A percentile compares a stretch with the other conserved stretches of the same genome.
Conservation (phyloP, 495 filamentous ascomycete species). For the Aspergillus steynii region DNA sequence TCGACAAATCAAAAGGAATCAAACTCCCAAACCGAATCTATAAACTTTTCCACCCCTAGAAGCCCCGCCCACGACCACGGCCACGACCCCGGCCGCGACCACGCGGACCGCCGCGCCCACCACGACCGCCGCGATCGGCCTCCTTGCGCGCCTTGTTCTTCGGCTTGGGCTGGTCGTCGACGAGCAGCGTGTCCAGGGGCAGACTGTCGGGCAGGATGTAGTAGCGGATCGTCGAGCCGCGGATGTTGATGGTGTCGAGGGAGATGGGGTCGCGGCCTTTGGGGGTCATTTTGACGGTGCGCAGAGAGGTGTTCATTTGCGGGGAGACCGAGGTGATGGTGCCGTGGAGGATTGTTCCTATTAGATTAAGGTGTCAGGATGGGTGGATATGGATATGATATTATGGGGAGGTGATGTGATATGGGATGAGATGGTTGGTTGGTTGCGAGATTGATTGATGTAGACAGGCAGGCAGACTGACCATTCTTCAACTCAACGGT, state of each 20-base stretch:
- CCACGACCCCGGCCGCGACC: slow-evolving; percentile 59
- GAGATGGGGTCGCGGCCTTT: slow-evolving; percentile 81
- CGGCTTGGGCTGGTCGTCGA: slow-evolving; percentile 95
- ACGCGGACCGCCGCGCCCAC: slow-evolving; percentile 54
- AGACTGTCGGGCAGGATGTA: slow-evolving; percentile 93
- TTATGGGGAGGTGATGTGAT: neutral
- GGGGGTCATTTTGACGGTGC: slow-evolving; percentile 91
- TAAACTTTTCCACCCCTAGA: neutral
- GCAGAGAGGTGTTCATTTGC: slow-evolving; percentile 94
- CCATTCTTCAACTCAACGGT: slow-evolving; percentile 98
- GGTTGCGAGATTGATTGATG: neutral
- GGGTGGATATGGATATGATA: neutral
- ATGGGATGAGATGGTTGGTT: too few species aligned
- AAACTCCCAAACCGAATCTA: slow-evolving; percentile 8
- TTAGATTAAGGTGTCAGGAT: slow-evolving; percentile 7
- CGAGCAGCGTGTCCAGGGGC: slow-evolving; percentile 88
- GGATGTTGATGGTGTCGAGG: slow-evolving; percentile 94
- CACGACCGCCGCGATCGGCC: slow-evolving; percentile 66
- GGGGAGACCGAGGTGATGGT: slow-evolving; percentile 94
- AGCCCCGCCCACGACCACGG: slow-evolving; percentile 63
- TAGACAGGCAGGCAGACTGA: slow-evolving; percentile 32
- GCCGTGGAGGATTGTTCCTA: slow-evolving; percentile 91
- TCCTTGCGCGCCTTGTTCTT: slow-evolving; percentile 99
- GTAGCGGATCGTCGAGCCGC: slow-evolving; percentile 89
- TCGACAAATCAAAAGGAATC: neutral